Conservation (phyloP, 495 filamentous ascomycete species). For the Neurospora hispaniola region DNA sequence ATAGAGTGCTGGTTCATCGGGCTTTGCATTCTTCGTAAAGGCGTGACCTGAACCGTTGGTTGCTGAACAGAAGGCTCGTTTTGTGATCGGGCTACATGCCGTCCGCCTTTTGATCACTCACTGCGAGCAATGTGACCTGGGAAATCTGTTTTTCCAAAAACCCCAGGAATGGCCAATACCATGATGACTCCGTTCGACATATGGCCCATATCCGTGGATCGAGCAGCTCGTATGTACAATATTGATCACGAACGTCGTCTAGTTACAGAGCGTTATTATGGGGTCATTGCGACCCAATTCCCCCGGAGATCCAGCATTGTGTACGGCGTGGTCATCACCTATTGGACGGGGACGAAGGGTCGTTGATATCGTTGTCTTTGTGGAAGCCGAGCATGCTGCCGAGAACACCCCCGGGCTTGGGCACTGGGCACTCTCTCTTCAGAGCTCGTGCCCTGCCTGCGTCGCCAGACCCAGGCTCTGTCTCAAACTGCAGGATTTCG, state of each 20-base stretch:
- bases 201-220: neutral
- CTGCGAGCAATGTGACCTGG: neutral
- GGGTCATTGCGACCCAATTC: neutral
- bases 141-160: neutral
- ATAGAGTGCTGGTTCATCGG: neutral
- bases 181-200: neutral
- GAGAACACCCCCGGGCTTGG: slow-evolving; percentile 67
- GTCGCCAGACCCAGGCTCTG: slow-evolving; percentile 7
- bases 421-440: slow-evolving; percentile 64
- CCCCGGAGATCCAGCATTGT: neutral
- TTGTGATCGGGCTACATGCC: neutral
- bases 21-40: neutral
- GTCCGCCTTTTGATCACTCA: neutral
- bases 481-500: slow-evolving; percentile 25
- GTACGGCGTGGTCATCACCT: slow-evolving; percentile 7
- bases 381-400: slow-evolving; percentile 65
- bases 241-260: neutral
- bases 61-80: neutral
- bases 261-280: neutral
- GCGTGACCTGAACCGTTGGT: neutral
- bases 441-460: slow-evolving; percentile 10
- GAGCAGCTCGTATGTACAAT: neutral
- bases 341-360: slow-evolving; percentile 3
- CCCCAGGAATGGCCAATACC: neutral
- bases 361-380: slow-evolving; percentile 8